Percentiles rank a stretch among this genome's conserved stretches.
Conservation (phyloP, 495 filamentous ascomycete genomes). For the Talaromyces nanjingensis region DNA sequence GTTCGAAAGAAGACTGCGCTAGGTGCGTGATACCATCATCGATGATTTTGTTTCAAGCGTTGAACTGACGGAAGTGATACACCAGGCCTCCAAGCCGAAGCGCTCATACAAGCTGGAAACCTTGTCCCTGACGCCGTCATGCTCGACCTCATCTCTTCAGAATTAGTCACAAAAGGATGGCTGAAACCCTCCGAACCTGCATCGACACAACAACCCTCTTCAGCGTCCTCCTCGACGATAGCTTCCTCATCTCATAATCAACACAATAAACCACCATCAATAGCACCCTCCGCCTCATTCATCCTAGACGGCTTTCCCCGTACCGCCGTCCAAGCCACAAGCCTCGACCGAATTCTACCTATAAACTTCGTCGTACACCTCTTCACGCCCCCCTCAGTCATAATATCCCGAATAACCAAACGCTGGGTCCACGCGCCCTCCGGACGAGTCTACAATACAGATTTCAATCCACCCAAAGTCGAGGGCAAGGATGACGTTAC, state of each 20-base stretch:
- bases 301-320: constrained; percentile 95
- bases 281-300: constrained; percentile 77
- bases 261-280: constrained; percentile 32
- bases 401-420: constrained; percentile 79
- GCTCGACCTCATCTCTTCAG: constrained; percentile 81
- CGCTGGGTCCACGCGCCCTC: constrained; percentile 93
- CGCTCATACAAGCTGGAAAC: constrained; percentile 72
- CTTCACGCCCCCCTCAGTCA: constrained; percentile 54
- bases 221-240: constrained; percentile 17
- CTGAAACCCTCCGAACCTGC: constrained; percentile 39
- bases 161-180: constrained; percentile 80
- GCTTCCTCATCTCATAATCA: constrained; percentile 18
- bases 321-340: constrained; percentile 70
- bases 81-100: constrained; percentile 80
- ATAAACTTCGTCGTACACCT: constrained; percentile 80
- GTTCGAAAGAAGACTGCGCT: constrained; percentile 79
- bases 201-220: constrained; percentile 21
- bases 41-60: too few species aligned
- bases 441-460: constrained; percentile 88
- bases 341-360: constrained; percentile 70
- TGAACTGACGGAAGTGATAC: neutral
- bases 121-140: constrained; percentile 88
- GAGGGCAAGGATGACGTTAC: constrained; percentile 84
- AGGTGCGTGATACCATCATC: constrained; percentile 41
- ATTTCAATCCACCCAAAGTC: constrained; percentile 79